Evolutionary conservation across 305 asterid genomes (phyloP).

Genomic region (Solanum hybrid): DNA sequence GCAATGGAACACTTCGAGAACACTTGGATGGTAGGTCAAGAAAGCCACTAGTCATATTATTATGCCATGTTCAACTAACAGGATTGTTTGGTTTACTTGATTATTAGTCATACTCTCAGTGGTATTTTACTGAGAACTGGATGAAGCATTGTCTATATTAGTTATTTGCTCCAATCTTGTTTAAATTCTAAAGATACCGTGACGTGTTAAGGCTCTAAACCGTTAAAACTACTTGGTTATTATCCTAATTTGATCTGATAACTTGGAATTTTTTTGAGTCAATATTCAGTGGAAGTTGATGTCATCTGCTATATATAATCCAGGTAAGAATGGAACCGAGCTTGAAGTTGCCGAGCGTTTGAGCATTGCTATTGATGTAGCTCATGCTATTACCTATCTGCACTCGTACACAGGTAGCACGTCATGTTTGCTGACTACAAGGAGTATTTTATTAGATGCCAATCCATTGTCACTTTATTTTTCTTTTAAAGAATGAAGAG

Average conservation of each 20-base stretch:
- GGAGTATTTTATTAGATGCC: not conserved
- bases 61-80: not conserved
- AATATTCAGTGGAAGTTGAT: not conserved
- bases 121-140: not conserved
- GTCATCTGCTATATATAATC: not conserved
- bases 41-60: not conserved
- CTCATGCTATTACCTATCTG: slow-evolving; percentile 63
- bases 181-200: not conserved
- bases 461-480: not conserved
- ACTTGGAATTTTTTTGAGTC: not conserved
- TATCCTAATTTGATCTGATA: not conserved
- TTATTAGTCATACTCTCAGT: not conserved
- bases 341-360: slow-evolving; percentile 47
- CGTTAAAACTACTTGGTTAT: not conserved
- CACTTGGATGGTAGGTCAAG: slow-evolving; percentile 46
- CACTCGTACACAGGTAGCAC: slow-evolving; percentile 49
- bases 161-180: not conserved
- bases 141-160: not conserved
- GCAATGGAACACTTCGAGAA: slow-evolving; percentile 55
- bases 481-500: not conserved
- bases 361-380: slow-evolving; percentile 53
- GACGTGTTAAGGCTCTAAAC: not conserved
- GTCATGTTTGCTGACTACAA: not conserved
- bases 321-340: slow-evolving; percentile 36
- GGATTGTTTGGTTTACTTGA: not conserved